Base-by-base conservation (phyloP, 768 basidiomycete species). In the Panellus pusillus region DNA sequence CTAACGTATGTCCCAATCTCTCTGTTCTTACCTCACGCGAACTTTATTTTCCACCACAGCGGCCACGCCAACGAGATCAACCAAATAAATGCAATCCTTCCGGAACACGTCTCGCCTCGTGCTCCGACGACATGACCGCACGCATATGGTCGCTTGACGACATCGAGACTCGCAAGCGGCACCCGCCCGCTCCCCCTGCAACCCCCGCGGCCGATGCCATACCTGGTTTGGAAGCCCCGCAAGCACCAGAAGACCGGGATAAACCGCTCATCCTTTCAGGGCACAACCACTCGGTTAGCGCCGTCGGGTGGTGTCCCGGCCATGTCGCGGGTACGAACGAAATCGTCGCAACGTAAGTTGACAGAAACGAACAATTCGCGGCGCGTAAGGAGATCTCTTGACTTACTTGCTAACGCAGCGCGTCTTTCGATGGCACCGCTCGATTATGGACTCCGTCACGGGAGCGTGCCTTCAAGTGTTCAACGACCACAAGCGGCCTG, bases 21-120 rank as follows among this genome's bases (percentile, higher is more conserved):
- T 20, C 3, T 28, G 58, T 41, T 54, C 40, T 52, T 53, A 36
- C n/a, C 31, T 27, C 45, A 55, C 24, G 8, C 24, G 24, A 24
- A 6, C 24, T 24, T 24, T 2, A 61, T 35, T 61, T 50, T 39
- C 55, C 43, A 29, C 47, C 43, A 13, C 56, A 90, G 87, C 35
- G 90, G 89, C 1, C 91, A 93, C 60, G 73, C 71, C 17, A 79
- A 84, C 53, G 91, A 93, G 66, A 78, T 93, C 57, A 93, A 90
- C 62, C 84, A 89, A 66, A 78, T 93, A 45, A 83, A 65, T 81
- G 79, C 59, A 91, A 87, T 55, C 72, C 80, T 14, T 72, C 78
- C n/a, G 72, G 79, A 35, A 89, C 86, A 28, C 79, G 80, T 38
- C 65, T 93, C 40, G 89, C 89, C 12, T 88, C 89, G 6, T 91